Conservation (phyloP, 331 rosid genomes). For the Stylosanthes scabra region DNA sequence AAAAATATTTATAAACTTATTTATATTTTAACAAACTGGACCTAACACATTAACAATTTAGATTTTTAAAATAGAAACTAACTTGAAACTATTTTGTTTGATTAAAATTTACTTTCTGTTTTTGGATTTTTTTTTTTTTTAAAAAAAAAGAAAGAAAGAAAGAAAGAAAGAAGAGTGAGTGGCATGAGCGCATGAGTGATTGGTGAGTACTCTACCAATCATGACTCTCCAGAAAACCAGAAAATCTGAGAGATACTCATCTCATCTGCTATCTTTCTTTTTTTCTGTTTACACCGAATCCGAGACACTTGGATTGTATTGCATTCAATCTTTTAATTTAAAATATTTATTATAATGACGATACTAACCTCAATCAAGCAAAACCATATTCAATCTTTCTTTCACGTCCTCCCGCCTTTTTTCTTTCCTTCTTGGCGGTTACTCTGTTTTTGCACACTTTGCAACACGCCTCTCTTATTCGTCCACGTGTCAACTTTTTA, state of each 20-base stretch:
- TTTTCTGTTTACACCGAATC: background rate
- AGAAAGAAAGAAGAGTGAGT: background rate
- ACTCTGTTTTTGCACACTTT: background rate
- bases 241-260: background rate
- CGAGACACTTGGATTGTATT: background rate
- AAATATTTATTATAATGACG: background rate
- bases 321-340: background rate
- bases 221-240: constrained; percentile 1
- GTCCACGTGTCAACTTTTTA: background rate
- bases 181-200: background rate
- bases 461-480: background rate
- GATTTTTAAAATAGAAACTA: too few species aligned
- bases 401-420: constrained; percentile 5
- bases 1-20: too few species aligned
- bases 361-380: background rate
- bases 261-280: background rate
- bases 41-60: too few species aligned
- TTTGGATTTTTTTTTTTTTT: too few species aligned
- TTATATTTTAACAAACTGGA: too few species aligned
- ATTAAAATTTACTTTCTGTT: too few species aligned
- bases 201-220: background rate
- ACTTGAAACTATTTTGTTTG: too few species aligned
- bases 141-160: background rate
- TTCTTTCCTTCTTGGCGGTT: background rate
- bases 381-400: constrained; percentile 6